Percentiles rank a stretch among this genome's conserved stretches.
phyloP scores from a whole-genome alignment of 2,329 filamentous ascomycete species.

The Ophiostoma montium region DNA sequence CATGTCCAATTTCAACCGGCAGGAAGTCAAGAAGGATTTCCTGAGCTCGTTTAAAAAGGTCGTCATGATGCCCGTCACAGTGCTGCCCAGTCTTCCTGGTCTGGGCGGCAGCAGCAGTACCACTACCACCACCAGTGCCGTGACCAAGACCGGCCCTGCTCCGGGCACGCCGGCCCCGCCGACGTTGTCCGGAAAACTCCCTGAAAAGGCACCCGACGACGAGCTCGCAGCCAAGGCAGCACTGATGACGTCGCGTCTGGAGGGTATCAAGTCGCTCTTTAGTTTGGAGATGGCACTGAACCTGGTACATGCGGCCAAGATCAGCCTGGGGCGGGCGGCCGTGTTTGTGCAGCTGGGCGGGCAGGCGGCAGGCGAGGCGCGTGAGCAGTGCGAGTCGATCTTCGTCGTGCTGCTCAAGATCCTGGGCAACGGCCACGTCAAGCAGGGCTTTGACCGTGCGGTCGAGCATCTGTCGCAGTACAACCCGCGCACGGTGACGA shows the following conservation, averaged over 20 bases:
- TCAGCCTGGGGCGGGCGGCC: slow-evolving; percentile 71
- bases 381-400: slow-evolving; percentile 77
- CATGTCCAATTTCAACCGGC: slow-evolving; percentile 88
- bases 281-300: slow-evolving; percentile 90
- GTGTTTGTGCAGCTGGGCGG: slow-evolving; percentile 71
- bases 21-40: slow-evolving; percentile 94
- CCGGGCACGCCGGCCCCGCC: slow-evolving; percentile 5
- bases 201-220: slow-evolving; percentile 56
- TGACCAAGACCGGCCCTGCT: background rate
- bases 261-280: slow-evolving; percentile 89
- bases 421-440: slow-evolving; percentile 75
- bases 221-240: slow-evolving; percentile 96
- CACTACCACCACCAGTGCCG: background rate
- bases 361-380: slow-evolving; percentile 66
- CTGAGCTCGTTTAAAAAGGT: slow-evolving; percentile 95
- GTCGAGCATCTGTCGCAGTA: slow-evolving; percentile 84
- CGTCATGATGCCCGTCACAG: slow-evolving; percentile 96
- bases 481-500: slow-evolving; percentile 69
- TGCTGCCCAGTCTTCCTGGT: slow-evolving; percentile 56
- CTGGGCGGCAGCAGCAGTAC: slow-evolving; percentile 28
- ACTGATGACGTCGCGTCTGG: slow-evolving; percentile 85
- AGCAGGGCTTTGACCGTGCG: slow-evolving; percentile 84
- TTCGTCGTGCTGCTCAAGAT: slow-evolving; percentile 77
- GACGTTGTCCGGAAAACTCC: background rate
- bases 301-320: slow-evolving; percentile 77